phyloP scores from a whole-genome alignment of 768 basidiomycete species.

The Russula vinacea region DNA sequence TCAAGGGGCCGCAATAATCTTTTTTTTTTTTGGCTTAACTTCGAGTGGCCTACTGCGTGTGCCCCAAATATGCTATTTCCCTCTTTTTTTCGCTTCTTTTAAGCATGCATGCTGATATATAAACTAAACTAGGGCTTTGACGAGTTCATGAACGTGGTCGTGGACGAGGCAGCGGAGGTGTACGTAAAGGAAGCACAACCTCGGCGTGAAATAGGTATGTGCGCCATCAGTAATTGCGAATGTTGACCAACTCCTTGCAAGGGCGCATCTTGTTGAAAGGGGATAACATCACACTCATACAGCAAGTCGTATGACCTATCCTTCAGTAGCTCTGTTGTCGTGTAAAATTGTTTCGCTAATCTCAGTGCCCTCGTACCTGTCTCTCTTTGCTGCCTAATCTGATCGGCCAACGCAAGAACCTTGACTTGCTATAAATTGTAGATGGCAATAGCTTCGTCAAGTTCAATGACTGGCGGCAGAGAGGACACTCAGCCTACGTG shows the following conservation, averaged over 20 bases:
- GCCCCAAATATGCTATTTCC: conserved; percentile 13
- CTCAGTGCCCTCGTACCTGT: conserved; percentile 3
- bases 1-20: conserved; percentile 37
- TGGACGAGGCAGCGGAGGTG: conserved; percentile 92
- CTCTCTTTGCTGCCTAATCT: conserved; percentile 10
- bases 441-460: conserved; percentile 71
- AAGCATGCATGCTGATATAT: conserved; percentile 20
- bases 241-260: conserved; percentile 36
- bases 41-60: background rate
- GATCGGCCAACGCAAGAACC: background rate
- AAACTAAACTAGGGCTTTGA: conserved; percentile 79
- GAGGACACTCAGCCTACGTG: conserved; percentile 76
- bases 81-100: conserved; percentile 4
- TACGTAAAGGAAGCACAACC: conserved; percentile 88
- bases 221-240: conserved; percentile 3
- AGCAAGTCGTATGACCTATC: conserved; percentile 49
- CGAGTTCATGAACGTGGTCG: conserved; percentile 98
- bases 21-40: background rate
- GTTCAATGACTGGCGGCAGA: conserved; percentile 76
- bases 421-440: conserved; percentile 64
- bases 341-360: conserved; percentile 28
- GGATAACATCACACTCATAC: conserved; percentile 97
- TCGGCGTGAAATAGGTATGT: conserved; percentile 75
- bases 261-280: conserved; percentile 96
- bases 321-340: conserved; percentile 16